Conservation (phyloP, 2,329 filamentous ascomycete species). For the Cladophialophora psammophila region DNA sequence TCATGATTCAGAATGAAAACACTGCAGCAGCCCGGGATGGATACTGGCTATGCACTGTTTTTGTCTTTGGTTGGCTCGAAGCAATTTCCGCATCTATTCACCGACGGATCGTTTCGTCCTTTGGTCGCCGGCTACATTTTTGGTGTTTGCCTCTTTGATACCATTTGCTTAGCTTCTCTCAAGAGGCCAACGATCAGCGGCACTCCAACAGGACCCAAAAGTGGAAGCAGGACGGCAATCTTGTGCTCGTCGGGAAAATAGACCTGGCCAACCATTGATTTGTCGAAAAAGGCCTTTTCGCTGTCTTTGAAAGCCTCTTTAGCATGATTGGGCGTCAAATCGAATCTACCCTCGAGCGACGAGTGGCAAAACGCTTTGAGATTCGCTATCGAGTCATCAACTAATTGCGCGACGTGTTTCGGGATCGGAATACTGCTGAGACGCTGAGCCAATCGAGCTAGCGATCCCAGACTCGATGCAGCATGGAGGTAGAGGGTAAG, state of each 20-base stretch:
- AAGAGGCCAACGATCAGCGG: slow-evolving; percentile 83
- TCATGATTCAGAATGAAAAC: background rate
- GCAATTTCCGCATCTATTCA: background rate
- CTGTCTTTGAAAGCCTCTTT: slow-evolving; percentile 86
- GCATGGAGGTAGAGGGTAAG: slow-evolving; percentile 86
- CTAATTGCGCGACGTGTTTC: slow-evolving; percentile 81
- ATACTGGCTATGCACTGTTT: background rate
- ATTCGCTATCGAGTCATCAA: slow-evolving; percentile 78
- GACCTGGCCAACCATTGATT: slow-evolving; percentile 97
- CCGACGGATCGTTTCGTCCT: background rate
- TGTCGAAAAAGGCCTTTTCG: slow-evolving; percentile 96
- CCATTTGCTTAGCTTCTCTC: slow-evolving; percentile 74
- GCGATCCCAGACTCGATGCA: slow-evolving; percentile 90
- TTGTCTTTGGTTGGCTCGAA: background rate
- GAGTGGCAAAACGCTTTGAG: slow-evolving; percentile 73
- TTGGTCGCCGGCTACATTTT: slow-evolving; percentile 35
- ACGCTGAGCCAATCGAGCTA: slow-evolving; percentile 83
- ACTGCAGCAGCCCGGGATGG: background rate
- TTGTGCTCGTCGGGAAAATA: slow-evolving; percentile 99
- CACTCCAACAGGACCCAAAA: slow-evolving; percentile 89
- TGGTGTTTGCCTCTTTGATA: slow-evolving; percentile 43
- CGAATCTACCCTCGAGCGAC: slow-evolving; percentile 67
- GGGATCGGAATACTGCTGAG: slow-evolving; percentile 93
- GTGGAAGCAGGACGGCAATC: slow-evolving; percentile 90
- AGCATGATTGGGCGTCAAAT: slow-evolving; percentile 77